Evolutionary conservation across 257 asterid genomes (phyloP).

Genomic region (Penstemon eatonii): DNA sequence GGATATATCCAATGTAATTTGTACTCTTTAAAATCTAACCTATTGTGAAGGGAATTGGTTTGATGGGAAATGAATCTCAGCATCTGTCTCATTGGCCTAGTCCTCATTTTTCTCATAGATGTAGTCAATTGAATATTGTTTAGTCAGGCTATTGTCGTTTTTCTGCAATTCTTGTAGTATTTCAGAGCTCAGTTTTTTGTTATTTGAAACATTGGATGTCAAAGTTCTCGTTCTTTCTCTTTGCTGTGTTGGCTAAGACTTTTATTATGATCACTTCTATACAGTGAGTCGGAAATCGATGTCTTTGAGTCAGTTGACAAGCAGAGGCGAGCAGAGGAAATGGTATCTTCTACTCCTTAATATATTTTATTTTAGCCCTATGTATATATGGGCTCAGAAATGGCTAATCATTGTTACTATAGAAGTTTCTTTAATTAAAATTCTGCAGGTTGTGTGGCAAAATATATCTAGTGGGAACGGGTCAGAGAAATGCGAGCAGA

Average conservation of each 20-base stretch:
- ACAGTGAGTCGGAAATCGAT: conserved; percentile 92
- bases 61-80: neutral
- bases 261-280: conserved; percentile 27
- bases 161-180: conserved; percentile 11
- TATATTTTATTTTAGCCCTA: conserved; percentile 18
- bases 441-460: conserved; percentile 72
- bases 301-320: conserved; percentile 86
- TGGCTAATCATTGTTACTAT: conserved; percentile 22
- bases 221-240: conserved; percentile 3
- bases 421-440: conserved; percentile 18
- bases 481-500: conserved; percentile 46
- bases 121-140: neutral
- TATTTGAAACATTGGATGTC: conserved; percentile 2
- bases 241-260: conserved; percentile 17
- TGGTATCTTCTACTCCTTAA: conserved; percentile 50
- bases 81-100: neutral
- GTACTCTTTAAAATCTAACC: neutral
- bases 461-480: conserved; percentile 46
- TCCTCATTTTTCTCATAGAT: neutral
- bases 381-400: conserved; percentile 17
- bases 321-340: conserved; percentile 74
- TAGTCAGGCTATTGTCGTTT: conserved; percentile 14
- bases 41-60: neutral
- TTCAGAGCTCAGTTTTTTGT: neutral
- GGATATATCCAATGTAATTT: neutral